Evolutionary conservation across 495 filamentous ascomycete species (phyloP), one percentile per base, ranked within the genome.

Genomic region (Xylaria palmicola): DNA sequence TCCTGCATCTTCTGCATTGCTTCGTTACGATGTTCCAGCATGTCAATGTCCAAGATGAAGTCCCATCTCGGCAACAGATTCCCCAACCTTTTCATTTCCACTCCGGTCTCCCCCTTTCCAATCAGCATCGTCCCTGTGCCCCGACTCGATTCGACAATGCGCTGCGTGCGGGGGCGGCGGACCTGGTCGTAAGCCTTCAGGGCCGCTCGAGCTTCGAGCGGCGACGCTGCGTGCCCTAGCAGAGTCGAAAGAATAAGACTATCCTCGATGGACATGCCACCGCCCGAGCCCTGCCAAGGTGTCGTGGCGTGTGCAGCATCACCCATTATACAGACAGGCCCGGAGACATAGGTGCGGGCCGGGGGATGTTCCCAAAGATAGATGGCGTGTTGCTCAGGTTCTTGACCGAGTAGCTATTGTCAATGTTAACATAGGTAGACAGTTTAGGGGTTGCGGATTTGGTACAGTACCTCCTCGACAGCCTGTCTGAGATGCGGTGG

Each of bases 241-340:
- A 74, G 50, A 0, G 62, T 61, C 3, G 70, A 66, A 0, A 79
- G 63, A 40, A 75, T 62, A 6, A 70, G 65, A 0, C 65, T 72
- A 56, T 78, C 75, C 60, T 79, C 74, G 24, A 78, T 65, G 3
- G 74, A 70, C 59, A 77, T 75, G 13, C 63, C 68, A 1, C 69
- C 74, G 6, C 73, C 74, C 8, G 69, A 67, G 17, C 68, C 77
- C 26, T 77, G 74, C 50, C 65, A 73, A 0, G 72, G 74, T 0
- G 68, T 63, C 36, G 72, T 73, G 3, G 76, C 73, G 60, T 81
- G 78, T 0, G 77, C 77, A 1, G 77, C 76, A 43, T 81, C 77
- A 32, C 77, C 78, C 40, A 76, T 69, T 15, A 81, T 44, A 20
- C 69, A 69, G 0, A 70, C 34, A 0, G 67, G 64, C 20, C 65